phyloP scores from a whole-genome alignment of 1,284 basidiomycete genomes.

The Leucoagaricus sp. region DNA sequence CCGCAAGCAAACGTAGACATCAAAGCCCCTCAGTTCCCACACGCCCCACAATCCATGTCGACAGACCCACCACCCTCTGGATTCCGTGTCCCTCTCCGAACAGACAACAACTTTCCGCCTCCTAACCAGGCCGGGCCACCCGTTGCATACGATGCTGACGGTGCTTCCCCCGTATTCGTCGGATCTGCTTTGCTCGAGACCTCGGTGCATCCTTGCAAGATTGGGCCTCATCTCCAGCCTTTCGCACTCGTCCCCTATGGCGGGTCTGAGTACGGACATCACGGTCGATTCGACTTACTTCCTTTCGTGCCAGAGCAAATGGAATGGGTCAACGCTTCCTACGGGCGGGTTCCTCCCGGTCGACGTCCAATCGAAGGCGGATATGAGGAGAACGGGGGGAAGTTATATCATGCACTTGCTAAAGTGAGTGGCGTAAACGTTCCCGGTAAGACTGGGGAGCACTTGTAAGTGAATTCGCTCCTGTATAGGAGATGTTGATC shows the following conservation, averaged over 20 bases:
- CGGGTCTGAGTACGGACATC: slow-evolving; percentile 57
- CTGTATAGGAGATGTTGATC: slow-evolving; percentile 12
- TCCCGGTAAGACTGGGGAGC: slow-evolving; percentile 72
- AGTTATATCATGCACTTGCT: slow-evolving; percentile 57
- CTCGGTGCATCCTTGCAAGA: slow-evolving; percentile 80
- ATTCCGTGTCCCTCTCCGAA: slow-evolving; percentile 56
- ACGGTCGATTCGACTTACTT: slow-evolving; percentile 68
- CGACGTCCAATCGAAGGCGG: slow-evolving; percentile 57
- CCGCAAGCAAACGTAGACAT: not conserved
- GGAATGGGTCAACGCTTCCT: slow-evolving; percentile 66
- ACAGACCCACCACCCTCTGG: slow-evolving; percentile 49
- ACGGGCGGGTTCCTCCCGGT: slow-evolving; percentile 58
- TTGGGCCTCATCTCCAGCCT: slow-evolving; percentile 56
- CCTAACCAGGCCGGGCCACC: slow-evolving; percentile 43
- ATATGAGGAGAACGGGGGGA: slow-evolving; percentile 43
- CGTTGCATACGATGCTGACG: slow-evolving; percentile 54
- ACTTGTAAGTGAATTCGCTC: slow-evolving; percentile 51
- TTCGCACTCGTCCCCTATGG: slow-evolving; percentile 63
- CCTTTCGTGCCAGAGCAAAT: slow-evolving; percentile 65
- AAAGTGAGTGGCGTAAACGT: slow-evolving; percentile 51
- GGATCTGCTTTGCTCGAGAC: slow-evolving; percentile 68
- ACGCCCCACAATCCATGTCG: not conserved
- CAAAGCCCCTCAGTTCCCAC: slow-evolving; percentile 5
- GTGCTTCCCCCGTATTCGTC: slow-evolving; percentile 61
- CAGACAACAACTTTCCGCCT: slow-evolving; percentile 48